Conservation (phyloP, 257 asterid species). For the Solanum dulcamara region DNA sequence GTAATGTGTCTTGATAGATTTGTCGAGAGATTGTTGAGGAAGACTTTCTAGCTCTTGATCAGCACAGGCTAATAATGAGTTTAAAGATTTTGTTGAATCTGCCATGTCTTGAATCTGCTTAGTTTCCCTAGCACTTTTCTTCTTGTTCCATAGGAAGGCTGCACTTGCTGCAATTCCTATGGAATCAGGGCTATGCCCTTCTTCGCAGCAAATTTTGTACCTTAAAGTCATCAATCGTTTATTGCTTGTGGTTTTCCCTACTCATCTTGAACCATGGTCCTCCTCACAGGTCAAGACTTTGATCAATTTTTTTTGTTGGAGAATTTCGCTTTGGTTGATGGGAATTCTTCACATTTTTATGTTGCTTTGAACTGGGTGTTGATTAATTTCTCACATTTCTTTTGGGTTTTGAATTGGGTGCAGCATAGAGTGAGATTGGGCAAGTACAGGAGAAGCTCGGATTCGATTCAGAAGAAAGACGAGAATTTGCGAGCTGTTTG, state of each 20-base stretch:
- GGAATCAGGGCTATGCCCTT: slow-evolving; percentile 45
- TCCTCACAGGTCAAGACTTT: slow-evolving; percentile 60
- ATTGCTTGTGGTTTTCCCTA: slow-evolving; percentile 72
- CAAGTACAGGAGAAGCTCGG: slow-evolving; percentile 60
- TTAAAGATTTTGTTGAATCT: slow-evolving; percentile 22
- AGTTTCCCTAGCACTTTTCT: slow-evolving; percentile 37
- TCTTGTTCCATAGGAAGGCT: slow-evolving; percentile 89
- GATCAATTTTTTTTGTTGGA: neutral
- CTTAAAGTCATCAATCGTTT: slow-evolving; percentile 69
- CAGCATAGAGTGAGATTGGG: slow-evolving; percentile 99
- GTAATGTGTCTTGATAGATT: slow-evolving; percentile 53
- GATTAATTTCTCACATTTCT: neutral
- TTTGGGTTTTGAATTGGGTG: neutral
- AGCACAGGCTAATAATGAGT: slow-evolving; percentile 5
- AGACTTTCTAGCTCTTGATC: slow-evolving; percentile 71
- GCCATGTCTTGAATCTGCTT: slow-evolving; percentile 41
- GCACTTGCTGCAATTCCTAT: slow-evolving; percentile 39
- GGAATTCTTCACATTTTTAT: neutral
- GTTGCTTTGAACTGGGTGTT: neutral
- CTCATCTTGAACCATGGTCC: slow-evolving; percentile 93
- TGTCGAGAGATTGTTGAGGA: slow-evolving; percentile 41
- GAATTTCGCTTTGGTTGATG: neutral
- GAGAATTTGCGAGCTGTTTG: slow-evolving; percentile 88
- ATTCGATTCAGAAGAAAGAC: slow-evolving; percentile 68
- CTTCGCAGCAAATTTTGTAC: slow-evolving; percentile 63